Conservation (phyloP, 129 eudicot species). For the Tagetes patula region DNA sequence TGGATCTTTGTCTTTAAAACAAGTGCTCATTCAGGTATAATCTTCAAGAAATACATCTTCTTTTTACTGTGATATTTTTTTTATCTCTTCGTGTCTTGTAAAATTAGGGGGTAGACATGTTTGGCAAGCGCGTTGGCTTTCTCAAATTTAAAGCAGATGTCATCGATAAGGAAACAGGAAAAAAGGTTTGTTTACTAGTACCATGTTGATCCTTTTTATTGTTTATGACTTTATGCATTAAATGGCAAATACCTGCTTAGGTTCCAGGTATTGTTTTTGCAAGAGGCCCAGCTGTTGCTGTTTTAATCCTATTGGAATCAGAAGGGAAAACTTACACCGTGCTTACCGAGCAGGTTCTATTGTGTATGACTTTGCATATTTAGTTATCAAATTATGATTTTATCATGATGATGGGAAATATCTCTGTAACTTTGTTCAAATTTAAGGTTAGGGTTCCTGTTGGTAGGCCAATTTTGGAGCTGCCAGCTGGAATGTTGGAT, state of each 20-base stretch:
- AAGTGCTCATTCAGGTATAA: slow-evolving; percentile 89
- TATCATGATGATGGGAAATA: background rate
- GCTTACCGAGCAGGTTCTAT: slow-evolving; percentile 86
- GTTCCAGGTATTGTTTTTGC: slow-evolving; percentile 99
- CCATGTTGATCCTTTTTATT: background rate
- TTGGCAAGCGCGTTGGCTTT: slow-evolving; percentile 92
- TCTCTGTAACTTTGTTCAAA: slow-evolving; percentile 5
- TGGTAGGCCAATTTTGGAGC: slow-evolving; percentile 84
- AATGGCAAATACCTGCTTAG: slow-evolving; percentile 38
- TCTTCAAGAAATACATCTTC: background rate
- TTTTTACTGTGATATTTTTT: background rate
- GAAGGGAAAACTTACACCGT: slow-evolving; percentile 90
- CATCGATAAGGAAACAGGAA: slow-evolving; percentile 78
- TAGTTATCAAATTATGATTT: slow-evolving; percentile 2
- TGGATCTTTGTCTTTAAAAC: slow-evolving; percentile 73
- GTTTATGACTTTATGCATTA: slow-evolving; percentile 11
- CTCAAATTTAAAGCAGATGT: slow-evolving; percentile 94
- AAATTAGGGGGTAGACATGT: slow-evolving; percentile 83
- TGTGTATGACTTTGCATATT: slow-evolving; percentile 2
- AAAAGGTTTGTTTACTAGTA: slow-evolving; percentile 50
- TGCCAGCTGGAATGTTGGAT: slow-evolving; percentile 99
- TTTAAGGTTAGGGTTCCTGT: slow-evolving; percentile 93
- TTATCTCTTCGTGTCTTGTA: slow-evolving; percentile 9
- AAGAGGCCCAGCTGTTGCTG: slow-evolving; percentile 98
- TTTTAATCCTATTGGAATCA: slow-evolving; percentile 80